phyloP scores from a whole-genome alignment of 108 stramenopile species.

The Cyclotella kingstonii region DNA sequence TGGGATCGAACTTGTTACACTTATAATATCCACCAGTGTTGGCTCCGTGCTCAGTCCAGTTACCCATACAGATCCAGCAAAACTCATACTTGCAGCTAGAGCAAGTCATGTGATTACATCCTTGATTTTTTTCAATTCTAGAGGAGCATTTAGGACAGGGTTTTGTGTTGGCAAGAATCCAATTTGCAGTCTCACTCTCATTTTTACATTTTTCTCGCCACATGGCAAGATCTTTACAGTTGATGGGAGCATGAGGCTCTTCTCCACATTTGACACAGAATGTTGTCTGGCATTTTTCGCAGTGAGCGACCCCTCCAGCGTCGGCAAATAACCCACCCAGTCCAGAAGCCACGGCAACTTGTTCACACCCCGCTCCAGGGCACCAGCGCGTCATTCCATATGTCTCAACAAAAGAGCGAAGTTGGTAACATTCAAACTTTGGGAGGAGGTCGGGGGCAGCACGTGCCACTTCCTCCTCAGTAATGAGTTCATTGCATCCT shows the following conservation, averaged over 20 bases:
- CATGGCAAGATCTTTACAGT: conserved; percentile 69
- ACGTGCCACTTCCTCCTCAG: conserved; percentile 72
- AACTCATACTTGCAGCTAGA: conserved; percentile 84
- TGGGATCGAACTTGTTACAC: conserved; percentile 88
- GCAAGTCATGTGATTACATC: conserved; percentile 98
- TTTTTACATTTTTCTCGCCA: conserved; percentile 96
- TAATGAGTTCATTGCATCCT: conserved; percentile 82
- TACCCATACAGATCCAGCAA: conserved; percentile 99
- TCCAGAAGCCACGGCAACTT: conserved; percentile 76
- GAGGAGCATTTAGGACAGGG: conserved; percentile 95
- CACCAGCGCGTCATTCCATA: conserved; percentile 95
- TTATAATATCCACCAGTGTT: conserved; percentile 99
- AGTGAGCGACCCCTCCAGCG: conserved; percentile 58
- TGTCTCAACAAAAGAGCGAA: conserved; percentile 92
- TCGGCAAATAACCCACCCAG: conserved; percentile 61
- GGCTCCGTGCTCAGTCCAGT: conserved; percentile 95
- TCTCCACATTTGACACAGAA: conserved; percentile 93
- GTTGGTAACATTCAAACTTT: conserved; percentile 78
- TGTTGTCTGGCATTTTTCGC: conserved; percentile 62
- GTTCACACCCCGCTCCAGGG: conserved; percentile 93
- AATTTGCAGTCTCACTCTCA: conserved; percentile 98
- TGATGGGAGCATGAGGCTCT: conserved; percentile 92
- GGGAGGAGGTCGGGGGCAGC: conserved; percentile 58
- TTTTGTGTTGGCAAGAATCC: conserved; percentile 99
- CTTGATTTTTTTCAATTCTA: conserved; percentile 99